These are phyloP conservation scores for Hanseniaspora guilliermondii DNA, from an alignment of 805 yeast genomes.

Conservation along the genomic window DNA sequence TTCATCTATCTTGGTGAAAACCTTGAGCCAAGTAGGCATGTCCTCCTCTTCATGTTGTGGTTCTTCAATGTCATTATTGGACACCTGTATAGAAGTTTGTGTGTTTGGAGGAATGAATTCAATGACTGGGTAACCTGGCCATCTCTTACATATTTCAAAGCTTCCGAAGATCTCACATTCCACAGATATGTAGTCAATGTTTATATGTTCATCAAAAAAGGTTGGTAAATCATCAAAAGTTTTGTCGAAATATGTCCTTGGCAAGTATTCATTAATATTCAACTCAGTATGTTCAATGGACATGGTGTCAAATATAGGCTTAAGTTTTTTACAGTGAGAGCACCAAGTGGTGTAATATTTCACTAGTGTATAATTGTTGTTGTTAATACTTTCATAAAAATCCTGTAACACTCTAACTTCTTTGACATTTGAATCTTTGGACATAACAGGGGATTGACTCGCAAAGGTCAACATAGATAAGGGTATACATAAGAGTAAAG, in stretches of 20 bases:
- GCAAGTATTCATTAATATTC: not conserved
- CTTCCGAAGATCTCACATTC: constrained; percentile 27
- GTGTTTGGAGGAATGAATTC: constrained; percentile 38
- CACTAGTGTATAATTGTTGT: constrained; percentile 24
- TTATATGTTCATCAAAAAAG: not conserved
- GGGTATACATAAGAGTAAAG: not conserved
- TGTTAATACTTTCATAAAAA: constrained; percentile 23
- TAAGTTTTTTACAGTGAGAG: constrained; percentile 48
- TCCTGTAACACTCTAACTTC: constrained; percentile 14
- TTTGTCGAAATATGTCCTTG: not conserved
- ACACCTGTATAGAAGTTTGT: not conserved
- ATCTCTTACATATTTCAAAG: constrained; percentile 21
- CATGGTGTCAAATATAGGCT: constrained; percentile 43
- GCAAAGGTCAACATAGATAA: not conserved
- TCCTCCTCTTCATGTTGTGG: not conserved
- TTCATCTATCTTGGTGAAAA: constrained; percentile 9
- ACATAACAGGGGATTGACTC: not conserved
- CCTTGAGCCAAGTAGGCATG: constrained; percentile 3
- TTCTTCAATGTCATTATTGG: not conserved
- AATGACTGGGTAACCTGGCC: constrained; percentile 54
- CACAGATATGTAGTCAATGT: constrained; percentile 24
- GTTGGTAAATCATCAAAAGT: not conserved
- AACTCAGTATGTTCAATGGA: constrained; percentile 27
- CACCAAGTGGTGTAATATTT: constrained; percentile 58
- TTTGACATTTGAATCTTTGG: not conserved